Evolutionary conservation across 768 basidiomycete genomes (phyloP).

Genomic region (Coprinopsis marcescibilis): DNA sequence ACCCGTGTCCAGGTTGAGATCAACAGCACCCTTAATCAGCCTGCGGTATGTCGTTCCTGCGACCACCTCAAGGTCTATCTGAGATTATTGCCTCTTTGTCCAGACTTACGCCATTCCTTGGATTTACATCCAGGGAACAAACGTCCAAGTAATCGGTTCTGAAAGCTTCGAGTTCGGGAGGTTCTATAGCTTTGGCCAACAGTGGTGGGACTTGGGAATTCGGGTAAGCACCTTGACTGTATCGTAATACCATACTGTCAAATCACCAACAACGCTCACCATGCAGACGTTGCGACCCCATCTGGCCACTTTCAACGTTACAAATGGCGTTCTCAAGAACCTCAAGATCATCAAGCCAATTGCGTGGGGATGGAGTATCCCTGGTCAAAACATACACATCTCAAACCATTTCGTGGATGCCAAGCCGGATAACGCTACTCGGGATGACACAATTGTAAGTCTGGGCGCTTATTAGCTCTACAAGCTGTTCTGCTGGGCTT

Average conservation of each 20-base stretch:
- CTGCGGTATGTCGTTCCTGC: slow-evolving; percentile 25
- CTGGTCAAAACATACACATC: slow-evolving; percentile 32
- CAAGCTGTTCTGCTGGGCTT: no score
- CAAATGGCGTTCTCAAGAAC: slow-evolving; percentile 29
- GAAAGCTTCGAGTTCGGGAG: slow-evolving; percentile 33
- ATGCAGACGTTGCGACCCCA: slow-evolving; percentile 38
- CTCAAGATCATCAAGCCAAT: slow-evolving; percentile 43
- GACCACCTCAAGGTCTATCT: background rate
- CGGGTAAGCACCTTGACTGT: slow-evolving; percentile 22
- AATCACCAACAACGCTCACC: background rate
- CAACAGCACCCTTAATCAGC: slow-evolving; percentile 31
- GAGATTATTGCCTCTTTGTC: background rate
- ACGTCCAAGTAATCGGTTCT: slow-evolving; percentile 36
- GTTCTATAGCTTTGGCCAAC: slow-evolving; percentile 43
- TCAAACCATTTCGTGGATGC: slow-evolving; percentile 37
- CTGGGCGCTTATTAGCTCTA: background rate
- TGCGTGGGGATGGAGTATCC: slow-evolving; percentile 43
- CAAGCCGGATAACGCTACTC: slow-evolving; percentile 32
- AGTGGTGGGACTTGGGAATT: slow-evolving; percentile 45
- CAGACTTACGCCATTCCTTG: slow-evolving; percentile 40
- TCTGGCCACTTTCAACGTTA: slow-evolving; percentile 42
- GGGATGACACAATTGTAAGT: slow-evolving; percentile 29
- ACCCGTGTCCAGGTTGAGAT: slow-evolving; percentile 34
- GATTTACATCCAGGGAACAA: slow-evolving; percentile 38
- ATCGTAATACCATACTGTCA: background rate